Evolutionary conservation across 2,329 filamentous ascomycete species (phyloP), one percentile per base, ranked within the genome.

Genomic region (Sarocladium strictum): DNA sequence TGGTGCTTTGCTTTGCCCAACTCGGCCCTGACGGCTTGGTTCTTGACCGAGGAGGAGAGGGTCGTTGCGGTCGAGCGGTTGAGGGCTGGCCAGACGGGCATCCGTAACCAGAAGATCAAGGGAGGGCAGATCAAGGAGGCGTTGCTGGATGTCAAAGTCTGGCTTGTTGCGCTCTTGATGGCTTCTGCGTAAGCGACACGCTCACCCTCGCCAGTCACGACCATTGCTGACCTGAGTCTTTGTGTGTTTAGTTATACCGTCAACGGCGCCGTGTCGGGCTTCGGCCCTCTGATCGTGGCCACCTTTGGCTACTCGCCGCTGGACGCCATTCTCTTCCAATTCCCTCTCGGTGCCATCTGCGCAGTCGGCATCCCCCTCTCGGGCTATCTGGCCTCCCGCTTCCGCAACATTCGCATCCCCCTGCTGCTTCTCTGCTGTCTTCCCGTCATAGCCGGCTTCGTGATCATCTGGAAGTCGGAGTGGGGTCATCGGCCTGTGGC

Each of bases 371-470:
- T 84, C 56, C 69, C 81, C 0, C 63, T 80, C 0, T 76, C 74
- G 24, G 80, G 81, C 1, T 83, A 72, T 53, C 66, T 83, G 3
- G 74, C 73, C 10, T 72, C 75, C 1, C 68, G 71, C 0, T 64
- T 81, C 32, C 74, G 70, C 1, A 81, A 84, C 60, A 75, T 78
- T 9, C 73, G 80, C 10, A 72, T 83, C 38, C 69, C 77, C 6
- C 68, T 81, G 53, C 69, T 84, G 0, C 64, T 81, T 2, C 29
- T 73, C 4, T 80, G 77, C 62, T 83, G 78, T 57, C 66, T 84
- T 0, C 81, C 80, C 1, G 79, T 83, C 50, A 81, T 84, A 50
- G 79, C 79, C 0, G 80, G 81, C 3, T 83, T 78, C 60, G 73
- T 71, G 1, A 79, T 83, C 68, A 83, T 85, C 56, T 84, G 81